These are phyloP conservation scores for Boletus reticulatus DNA, from an alignment of 768 basidiomycete genomes.

Conservation along the genomic window DNA sequence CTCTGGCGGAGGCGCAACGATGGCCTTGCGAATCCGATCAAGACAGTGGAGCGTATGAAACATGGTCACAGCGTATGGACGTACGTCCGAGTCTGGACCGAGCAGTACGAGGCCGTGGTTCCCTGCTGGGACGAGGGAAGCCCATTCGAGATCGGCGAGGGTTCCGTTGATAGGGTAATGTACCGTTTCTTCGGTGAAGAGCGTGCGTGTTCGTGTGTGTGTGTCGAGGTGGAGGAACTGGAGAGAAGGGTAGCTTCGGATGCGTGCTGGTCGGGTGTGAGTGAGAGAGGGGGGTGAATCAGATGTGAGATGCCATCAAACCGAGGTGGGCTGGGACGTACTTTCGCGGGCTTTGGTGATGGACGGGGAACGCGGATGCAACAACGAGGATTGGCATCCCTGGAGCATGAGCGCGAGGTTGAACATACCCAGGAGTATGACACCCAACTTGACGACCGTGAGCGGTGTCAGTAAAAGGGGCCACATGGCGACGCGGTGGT, in stretches of 20 bases:
- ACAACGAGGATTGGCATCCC: background rate
- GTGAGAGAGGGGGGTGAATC: too few species aligned
- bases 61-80: conserved; percentile 36
- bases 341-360: conserved; percentile 9
- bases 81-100: conserved; percentile 8
- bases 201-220: background rate
- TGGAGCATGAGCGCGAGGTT: conserved; percentile 15
- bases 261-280: conserved; percentile 7
- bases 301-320: background rate
- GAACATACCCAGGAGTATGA: conserved; percentile 18
- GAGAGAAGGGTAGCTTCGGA: conserved; percentile 7
- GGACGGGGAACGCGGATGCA: background rate
- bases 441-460: conserved; percentile 19
- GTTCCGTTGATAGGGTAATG: conserved; percentile 24
- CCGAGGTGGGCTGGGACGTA: conserved; percentile 1
- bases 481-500: background rate
- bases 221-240: conserved; percentile 17
- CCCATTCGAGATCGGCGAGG: conserved; percentile 26
- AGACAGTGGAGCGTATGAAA: conserved; percentile 43
- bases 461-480: conserved; percentile 1
- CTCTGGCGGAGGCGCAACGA: background rate
- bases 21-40: conserved; percentile 32
- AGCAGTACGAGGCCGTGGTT: conserved; percentile 21
- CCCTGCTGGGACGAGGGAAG: conserved; percentile 17
- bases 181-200: conserved; percentile 24